These are phyloP conservation scores for Gracilariopsis chorda DNA, from an alignment of 23 red algal species.

Conservation along the genomic window DNA sequence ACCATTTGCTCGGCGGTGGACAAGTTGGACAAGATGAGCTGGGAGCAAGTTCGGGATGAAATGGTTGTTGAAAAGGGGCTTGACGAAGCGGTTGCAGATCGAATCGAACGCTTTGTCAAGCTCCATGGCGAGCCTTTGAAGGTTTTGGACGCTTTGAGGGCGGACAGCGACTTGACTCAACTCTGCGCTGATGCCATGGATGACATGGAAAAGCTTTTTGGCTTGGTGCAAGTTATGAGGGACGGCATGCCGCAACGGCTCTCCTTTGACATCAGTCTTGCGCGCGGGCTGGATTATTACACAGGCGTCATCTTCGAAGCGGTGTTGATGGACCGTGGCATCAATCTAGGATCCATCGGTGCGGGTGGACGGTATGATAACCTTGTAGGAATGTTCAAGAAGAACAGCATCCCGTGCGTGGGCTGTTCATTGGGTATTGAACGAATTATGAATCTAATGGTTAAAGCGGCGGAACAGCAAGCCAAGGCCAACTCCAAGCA, in stretches of 20 bases:
- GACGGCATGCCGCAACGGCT: slow-evolving; percentile 26
- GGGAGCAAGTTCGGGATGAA: slow-evolving; percentile 80
- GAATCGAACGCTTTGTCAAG: slow-evolving; percentile 73
- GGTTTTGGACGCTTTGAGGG: slow-evolving; percentile 60
- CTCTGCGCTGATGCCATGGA: slow-evolving; percentile 54
- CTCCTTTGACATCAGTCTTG: slow-evolving; percentile 82
- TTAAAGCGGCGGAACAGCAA: slow-evolving; percentile 77
- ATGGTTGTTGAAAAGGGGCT: slow-evolving; percentile 94
- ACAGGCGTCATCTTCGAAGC: slow-evolving; percentile 99
- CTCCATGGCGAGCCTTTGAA: slow-evolving; percentile 43
- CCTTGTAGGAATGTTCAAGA: slow-evolving; percentile 86
- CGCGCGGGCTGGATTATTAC: slow-evolving; percentile 98
- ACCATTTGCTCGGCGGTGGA: slow-evolving; percentile 93
- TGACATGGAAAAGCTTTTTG: slow-evolving; percentile 86
- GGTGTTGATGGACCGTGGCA: slow-evolving; percentile 60
- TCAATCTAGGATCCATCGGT: slow-evolving; percentile 88
- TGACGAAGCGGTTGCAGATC: slow-evolving; percentile 58
- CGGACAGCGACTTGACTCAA: slow-evolving; percentile 28
- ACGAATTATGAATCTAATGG: slow-evolving; percentile 85
- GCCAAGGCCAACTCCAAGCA: slow-evolving; percentile 31
- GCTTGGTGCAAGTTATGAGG: slow-evolving; percentile 72
- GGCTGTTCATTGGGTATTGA: slow-evolving; percentile 97
- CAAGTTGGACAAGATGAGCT: slow-evolving; percentile 95
- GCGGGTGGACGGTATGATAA: slow-evolving; percentile 97
- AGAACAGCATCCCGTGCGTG: slow-evolving; percentile 78